Conservation (phyloP, 139 green algal genomes). For the Chlamydomonas applanata region DNA sequence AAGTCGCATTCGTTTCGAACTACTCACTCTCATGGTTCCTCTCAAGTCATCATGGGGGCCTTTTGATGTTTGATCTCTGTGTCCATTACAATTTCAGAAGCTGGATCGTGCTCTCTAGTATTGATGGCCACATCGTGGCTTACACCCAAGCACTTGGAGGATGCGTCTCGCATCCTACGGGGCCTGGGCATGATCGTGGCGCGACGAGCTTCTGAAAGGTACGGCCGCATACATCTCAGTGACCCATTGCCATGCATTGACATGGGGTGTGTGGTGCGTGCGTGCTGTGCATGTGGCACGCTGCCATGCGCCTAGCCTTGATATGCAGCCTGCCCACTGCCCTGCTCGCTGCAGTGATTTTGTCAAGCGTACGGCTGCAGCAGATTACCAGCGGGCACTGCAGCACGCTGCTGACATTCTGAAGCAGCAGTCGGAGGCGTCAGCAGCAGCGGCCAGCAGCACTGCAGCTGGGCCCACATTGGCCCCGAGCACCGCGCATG, state of each 20-base stretch:
- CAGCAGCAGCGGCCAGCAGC: neutral
- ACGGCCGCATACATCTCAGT: neutral
- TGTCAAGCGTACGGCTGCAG: constrained; percentile 11
- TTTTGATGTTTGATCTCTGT: too few relatives aligned
- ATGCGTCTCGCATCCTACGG: constrained; percentile 53
- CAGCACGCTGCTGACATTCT: constrained; percentile 22
- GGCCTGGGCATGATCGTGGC: constrained; percentile 59
- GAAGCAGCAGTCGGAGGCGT: constrained; percentile 11
- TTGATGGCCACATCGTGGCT: constrained; percentile 46
- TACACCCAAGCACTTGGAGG: constrained; percentile 56
- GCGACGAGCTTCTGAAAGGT: constrained; percentile 55
- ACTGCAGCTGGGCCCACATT: neutral
- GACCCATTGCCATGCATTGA: neutral
- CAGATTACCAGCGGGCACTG: constrained; percentile 22
- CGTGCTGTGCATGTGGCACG: too few relatives aligned
- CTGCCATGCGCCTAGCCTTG: too few relatives aligned
- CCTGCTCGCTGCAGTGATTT: constrained; percentile 13
- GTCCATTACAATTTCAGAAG: too few relatives aligned
- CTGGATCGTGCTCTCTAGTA: too few relatives aligned
- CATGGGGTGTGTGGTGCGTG: neutral
- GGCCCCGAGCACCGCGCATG: constrained; percentile 4
- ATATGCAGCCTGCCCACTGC: neutral
- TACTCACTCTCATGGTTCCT: too few relatives aligned
- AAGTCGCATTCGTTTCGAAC: too few relatives aligned
- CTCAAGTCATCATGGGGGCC: too few relatives aligned